These are phyloP conservation scores for Rutstroemia sp. DNA, from an alignment of 2,329 filamentous ascomycete genomes.

Conservation along the genomic window DNA sequence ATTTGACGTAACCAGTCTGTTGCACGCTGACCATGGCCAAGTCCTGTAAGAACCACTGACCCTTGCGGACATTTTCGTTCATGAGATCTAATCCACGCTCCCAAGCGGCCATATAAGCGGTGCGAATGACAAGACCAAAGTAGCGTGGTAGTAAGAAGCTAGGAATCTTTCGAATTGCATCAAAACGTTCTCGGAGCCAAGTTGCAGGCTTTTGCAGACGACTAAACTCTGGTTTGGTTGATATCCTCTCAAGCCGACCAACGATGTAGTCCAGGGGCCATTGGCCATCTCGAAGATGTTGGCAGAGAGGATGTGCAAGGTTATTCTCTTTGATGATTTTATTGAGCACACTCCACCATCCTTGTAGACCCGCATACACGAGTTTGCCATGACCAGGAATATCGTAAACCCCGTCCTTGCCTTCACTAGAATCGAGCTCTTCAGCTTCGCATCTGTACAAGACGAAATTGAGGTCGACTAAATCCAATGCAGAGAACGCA, in stretches of 20 bases:
- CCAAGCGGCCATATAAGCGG: constrained; percentile 78
- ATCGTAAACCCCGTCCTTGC: constrained; percentile 79
- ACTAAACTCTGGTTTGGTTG: constrained; percentile 53
- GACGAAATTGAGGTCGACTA: constrained; percentile 84
- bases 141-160: constrained; percentile 88
- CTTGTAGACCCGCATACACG: constrained; percentile 94
- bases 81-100: constrained; percentile 74
- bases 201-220: constrained; percentile 56
- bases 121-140: constrained; percentile 82
- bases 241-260: constrained; percentile 66
- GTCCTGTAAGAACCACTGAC: constrained; percentile 83
- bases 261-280: constrained; percentile 90
- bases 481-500: constrained; percentile 66
- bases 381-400: constrained; percentile 78
- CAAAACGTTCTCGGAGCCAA: constrained; percentile 81
- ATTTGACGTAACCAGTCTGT: constrained; percentile 81
- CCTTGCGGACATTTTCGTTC: constrained; percentile 66
- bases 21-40: constrained; percentile 89
- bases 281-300: constrained; percentile 83
- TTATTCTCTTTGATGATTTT: constrained; percentile 83
- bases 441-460: constrained; percentile 90
- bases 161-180: constrained; percentile 77
- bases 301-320: constrained; percentile 85
- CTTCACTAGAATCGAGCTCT: constrained; percentile 70
- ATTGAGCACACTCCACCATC: constrained; percentile 92